Conservation (phyloP, 768 basidiomycete genomes). For the Tylopilus felleus region DNA sequence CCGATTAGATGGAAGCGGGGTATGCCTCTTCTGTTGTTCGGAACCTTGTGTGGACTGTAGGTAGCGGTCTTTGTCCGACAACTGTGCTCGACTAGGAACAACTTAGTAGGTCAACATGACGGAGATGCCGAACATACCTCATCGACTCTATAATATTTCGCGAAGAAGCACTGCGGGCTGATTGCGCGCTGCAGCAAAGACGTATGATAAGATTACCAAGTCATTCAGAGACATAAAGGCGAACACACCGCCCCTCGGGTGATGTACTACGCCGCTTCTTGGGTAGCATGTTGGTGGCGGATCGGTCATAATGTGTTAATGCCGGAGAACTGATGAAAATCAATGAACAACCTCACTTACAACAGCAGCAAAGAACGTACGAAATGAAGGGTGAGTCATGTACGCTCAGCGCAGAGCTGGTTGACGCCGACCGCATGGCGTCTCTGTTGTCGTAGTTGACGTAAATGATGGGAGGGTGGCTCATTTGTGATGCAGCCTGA, state of each 20-base stretch:
- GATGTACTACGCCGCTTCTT: constrained; percentile 34
- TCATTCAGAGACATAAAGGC: neutral
- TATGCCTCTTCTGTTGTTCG: constrained; percentile 13
- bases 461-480: constrained; percentile 38
- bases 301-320: constrained; percentile 25
- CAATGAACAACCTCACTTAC: constrained; percentile 13
- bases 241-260: constrained; percentile 28
- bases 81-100: constrained; percentile 20
- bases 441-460: constrained; percentile 34
- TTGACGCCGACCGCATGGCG: constrained; percentile 31
- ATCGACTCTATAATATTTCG: constrained; percentile 24
- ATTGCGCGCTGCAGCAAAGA: constrained; percentile 10
- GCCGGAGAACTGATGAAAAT: constrained; percentile 27
- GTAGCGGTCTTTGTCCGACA: constrained; percentile 18
- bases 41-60: constrained; percentile 8
- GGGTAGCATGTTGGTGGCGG: constrained; percentile 29
- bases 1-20: constrained; percentile 4
- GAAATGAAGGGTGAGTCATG: constrained; percentile 29
- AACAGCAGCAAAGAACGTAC: constrained; percentile 26
- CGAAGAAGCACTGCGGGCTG: constrained; percentile 15
- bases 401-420: constrained; percentile 27
- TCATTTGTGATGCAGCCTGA: constrained; percentile 43
- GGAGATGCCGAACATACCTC: constrained; percentile 20
- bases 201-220: constrained; percentile 11
- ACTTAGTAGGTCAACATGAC: constrained; percentile 6